A percentile compares a stretch with the other conserved stretches of the same genome.
These are phyloP conservation scores for Cordyceps cicadae DNA, from an alignment of 2,329 filamentous ascomycete species.

Conservation along the genomic window DNA sequence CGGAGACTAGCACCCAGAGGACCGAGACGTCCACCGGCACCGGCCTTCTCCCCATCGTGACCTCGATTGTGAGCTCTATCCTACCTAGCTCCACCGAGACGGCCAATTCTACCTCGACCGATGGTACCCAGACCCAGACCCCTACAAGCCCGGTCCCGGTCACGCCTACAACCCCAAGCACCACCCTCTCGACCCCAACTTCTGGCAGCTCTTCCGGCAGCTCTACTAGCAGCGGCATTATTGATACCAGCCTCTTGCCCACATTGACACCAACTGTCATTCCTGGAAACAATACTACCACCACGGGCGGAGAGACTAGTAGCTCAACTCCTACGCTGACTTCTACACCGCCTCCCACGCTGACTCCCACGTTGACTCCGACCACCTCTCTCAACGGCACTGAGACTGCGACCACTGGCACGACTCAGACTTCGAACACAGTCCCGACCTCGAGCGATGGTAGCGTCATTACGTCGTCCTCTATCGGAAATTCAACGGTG, in stretches of 20 bases:
- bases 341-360: neutral
- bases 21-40: neutral
- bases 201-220: constrained; percentile 11
- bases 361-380: neutral
- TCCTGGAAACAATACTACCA: constrained; percentile 7
- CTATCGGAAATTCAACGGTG: neutral
- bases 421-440: neutral
- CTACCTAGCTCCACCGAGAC: neutral
- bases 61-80: constrained; percentile 10
- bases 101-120: neutral
- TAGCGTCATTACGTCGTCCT: constrained; percentile 10
- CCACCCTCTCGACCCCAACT: constrained; percentile 6
- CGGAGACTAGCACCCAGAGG: neutral
- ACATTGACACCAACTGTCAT: neutral
- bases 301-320: constrained; percentile 4
- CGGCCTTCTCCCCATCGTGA: neutral
- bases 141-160: neutral
- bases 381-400: neutral
- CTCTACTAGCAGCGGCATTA: constrained; percentile 6
- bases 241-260: too few relatives aligned
- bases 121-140: neutral
- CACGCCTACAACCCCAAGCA: neutral
- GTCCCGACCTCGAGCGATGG: neutral
- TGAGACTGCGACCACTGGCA: neutral
- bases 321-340: neutral